Base-by-base conservation (phyloP, 1,139 yeast genomes). In the Scheffersomyces segobiensis region DNA sequence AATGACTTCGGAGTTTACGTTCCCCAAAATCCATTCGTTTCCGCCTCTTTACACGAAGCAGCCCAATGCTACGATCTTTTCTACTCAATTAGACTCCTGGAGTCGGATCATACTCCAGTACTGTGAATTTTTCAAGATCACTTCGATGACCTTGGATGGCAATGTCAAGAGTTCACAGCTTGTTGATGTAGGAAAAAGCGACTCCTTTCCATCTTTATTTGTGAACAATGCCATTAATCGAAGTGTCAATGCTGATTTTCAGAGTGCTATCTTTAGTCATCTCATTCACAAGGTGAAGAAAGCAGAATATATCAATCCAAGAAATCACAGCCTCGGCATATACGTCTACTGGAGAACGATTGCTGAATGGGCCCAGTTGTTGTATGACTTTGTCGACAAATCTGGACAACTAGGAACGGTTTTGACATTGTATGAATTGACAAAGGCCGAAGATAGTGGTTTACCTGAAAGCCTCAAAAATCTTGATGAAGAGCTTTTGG, bases 41-140 rank as follows among this genome's bases (percentile, higher is more conserved):
- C 98, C 98, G 7, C 99, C 99, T 0, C 85, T 95, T 65, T 95
- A 88, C 75, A 95, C 98, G 5, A 81, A 86, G 60, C 99, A 95
- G 72, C 93, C 96, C 48, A 95, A 95, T 67, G 83, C 87, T 52
- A 87, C 91, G 20, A 88, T 96, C 2, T 84, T 90, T 76, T 81
- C 83, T 49, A 87, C 92, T 22, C 99, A 95, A 81, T 60, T 79
- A 81, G 69, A 81, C 82, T 54, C 81, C 49, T 80, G 84, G 84
- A 64, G 76, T 54, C 70, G 71, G 53, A 71, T 80, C 18, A 66
- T 80, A 3, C 71, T 89, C 26, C 78, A 80, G 5, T 91, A 85
- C 66, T 89, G 96, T 68, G 81, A 84, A 63, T 78, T 74, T 60
- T 77, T 86, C 64, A 79, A 79, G 58, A 78, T 87, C n/a, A 74